phyloP scores from a whole-genome alignment of 129 eudicot species.

The Lactuca sativa region DNA sequence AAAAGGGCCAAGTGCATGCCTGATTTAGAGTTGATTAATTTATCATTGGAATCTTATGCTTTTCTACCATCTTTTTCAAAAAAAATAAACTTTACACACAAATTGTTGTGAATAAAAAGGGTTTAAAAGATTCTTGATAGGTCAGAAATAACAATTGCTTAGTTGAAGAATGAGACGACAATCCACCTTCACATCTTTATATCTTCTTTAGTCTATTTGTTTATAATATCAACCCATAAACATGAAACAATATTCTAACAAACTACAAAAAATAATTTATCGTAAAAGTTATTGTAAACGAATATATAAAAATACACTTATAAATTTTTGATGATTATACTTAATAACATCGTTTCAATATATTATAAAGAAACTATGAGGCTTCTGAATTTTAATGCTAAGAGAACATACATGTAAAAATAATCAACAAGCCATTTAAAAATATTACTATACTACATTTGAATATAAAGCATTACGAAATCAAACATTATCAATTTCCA shows the following conservation, averaged over 20 bases:
- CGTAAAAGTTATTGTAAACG: neutral
- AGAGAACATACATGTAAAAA: no score
- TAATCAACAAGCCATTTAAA: no score
- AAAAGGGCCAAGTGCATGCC: constrained; percentile 3
- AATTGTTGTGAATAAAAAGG: neutral
- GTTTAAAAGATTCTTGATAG: constrained; percentile 5
- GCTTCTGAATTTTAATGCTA: no score
- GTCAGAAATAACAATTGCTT: constrained; percentile 1
- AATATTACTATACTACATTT: no score
- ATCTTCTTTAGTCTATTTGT: neutral
- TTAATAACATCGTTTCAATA: neutral
- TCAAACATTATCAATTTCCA: no score
- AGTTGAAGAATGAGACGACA: neutral
- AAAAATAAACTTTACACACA: constrained; percentile 22
- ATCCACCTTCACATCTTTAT: neutral
- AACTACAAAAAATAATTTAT: no score
- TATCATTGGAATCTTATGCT: constrained; percentile 16
- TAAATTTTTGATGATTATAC: neutral
- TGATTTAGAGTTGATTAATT: constrained; percentile 9
- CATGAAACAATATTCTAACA: neutral
- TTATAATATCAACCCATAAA: neutral
- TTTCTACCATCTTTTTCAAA: neutral
- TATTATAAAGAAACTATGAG: no score
- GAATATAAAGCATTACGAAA: no score
- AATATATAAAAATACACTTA: neutral